Conservation (phyloP, 2,329 filamentous ascomycete species). For the Davidsoniella eucalypti region DNA sequence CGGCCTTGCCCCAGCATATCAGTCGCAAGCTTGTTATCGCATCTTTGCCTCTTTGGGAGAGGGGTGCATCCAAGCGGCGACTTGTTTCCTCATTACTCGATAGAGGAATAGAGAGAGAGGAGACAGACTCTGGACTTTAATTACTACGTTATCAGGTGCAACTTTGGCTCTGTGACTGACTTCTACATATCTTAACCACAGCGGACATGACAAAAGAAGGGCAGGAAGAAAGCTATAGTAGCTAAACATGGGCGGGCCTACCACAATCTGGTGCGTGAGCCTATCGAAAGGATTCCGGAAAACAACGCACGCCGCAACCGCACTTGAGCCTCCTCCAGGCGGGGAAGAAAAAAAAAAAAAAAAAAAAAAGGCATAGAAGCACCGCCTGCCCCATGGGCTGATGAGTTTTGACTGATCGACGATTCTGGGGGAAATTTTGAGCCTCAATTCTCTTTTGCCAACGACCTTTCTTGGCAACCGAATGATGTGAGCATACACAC, state of each 20-base stretch:
- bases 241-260: too few relatives aligned
- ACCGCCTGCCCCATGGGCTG: background rate
- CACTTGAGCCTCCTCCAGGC: constrained; percentile 7
- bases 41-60: background rate
- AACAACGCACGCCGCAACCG: background rate
- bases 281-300: background rate
- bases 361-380: background rate
- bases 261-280: too few relatives aligned
- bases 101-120: background rate
- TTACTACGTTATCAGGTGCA: background rate
- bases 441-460: constrained; percentile 8
- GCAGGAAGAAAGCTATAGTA: background rate
- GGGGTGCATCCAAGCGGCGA: too few relatives aligned
- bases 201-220: background rate
- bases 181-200: background rate
- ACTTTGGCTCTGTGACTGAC: background rate
- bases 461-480: background rate
- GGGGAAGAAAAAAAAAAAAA: background rate
- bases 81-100: background rate
- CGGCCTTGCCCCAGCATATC: too few relatives aligned
- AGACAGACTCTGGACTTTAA: too few relatives aligned
- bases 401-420: constrained; percentile 1
- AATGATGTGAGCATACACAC: too few relatives aligned
- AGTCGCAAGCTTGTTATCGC: too few relatives aligned
- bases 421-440: constrained; percentile 11